Base-by-base conservation (phyloP, 192 early-diverging fungal genomes). In the Entomortierella parvispora region DNA sequence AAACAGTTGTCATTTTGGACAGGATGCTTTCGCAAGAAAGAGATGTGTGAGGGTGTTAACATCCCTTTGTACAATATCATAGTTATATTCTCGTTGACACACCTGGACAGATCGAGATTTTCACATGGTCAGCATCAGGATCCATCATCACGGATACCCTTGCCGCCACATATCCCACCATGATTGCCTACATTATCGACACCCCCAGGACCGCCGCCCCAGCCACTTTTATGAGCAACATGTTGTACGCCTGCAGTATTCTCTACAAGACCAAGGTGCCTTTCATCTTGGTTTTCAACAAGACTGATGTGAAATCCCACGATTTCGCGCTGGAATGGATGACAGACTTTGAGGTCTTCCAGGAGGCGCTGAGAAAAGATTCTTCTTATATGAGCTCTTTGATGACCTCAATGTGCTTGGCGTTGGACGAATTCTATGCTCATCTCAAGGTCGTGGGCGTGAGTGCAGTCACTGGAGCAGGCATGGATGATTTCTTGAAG, bases 51-150 rank as follows among this genome's bases (percentile, higher is more conserved):
- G n/a, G n/a, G n/a, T n/a, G n/a, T n/a, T n/a, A n/a, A n/a, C n/a
- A n/a, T n/a, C n/a, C n/a, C n/a, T n/a, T n/a, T n/a, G n/a, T n/a
- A n/a, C n/a, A n/a, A 18, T 33, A 23, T 60, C 28, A 47, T 80
- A 93, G 92, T 58, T 89, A 94, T 71, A 87, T 95, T 46, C 76
- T 95, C 25, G 84, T 95, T 45, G 97, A 99, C 79, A 99, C 97
- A 15, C 97, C 97, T 40, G 97, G 97, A 15, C 97, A 99, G 80
- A 99, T 99, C 69, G 97, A 99, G 82, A 97, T 97, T 62, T 99
- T 99, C 76, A 99, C 97, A 18, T 99, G 97, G 97, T 96, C 95
- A 45, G 97, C 97, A 9, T 94, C 93, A 22, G 97, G 97, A 14
- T 83, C 93, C 33, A 97, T 99, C 65, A 97, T 99, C 67, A 97